phyloP scores from a whole-genome alignment of 2,329 filamentous ascomycete genomes.

The Talaromyces sp. region DNA sequence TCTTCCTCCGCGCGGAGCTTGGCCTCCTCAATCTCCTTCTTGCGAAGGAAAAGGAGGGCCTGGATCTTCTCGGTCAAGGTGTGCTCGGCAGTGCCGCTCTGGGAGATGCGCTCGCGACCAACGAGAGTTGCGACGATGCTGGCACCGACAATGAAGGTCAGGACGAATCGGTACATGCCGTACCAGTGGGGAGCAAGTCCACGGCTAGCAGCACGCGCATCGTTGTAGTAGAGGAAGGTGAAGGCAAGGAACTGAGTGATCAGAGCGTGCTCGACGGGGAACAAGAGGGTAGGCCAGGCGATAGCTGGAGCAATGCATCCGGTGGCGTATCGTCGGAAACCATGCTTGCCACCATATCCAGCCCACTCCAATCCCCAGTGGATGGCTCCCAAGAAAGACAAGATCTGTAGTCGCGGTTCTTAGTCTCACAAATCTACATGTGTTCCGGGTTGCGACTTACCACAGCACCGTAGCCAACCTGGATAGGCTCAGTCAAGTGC shows the following conservation, averaged over 20 bases:
- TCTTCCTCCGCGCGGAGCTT: constrained; percentile 33
- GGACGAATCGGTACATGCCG: constrained; percentile 79
- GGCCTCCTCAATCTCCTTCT: constrained; percentile 43
- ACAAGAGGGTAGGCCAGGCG: constrained; percentile 83
- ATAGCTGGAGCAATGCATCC: constrained; percentile 74
- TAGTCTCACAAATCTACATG: neutral
- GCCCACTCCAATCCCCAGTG: constrained; percentile 92
- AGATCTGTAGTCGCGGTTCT: constrained; percentile 53
- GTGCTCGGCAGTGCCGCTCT: constrained; percentile 30
- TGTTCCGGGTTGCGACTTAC: constrained; percentile 43
- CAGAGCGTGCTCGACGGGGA: constrained; percentile 79
- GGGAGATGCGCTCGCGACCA: constrained; percentile 70
- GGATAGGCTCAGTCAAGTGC: constrained; percentile 74
- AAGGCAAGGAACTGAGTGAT: constrained; percentile 84
- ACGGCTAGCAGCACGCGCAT: constrained; percentile 64
- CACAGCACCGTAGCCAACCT: constrained; percentile 85
- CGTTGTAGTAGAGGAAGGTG: constrained; percentile 78
- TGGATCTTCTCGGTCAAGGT: constrained; percentile 48
- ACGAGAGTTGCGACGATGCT: constrained; percentile 78
- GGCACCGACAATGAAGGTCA: constrained; percentile 82
- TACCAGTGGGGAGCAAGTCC: constrained; percentile 88
- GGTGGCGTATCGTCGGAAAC: constrained; percentile 76
- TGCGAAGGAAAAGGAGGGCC: constrained; percentile 46
- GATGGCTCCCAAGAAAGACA: constrained; percentile 88
- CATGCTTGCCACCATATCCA: constrained; percentile 60